A percentile compares a stretch with the other conserved stretches of the same genome.
phyloP scores from a whole-genome alignment of 2,329 filamentous ascomycete genomes.

The Xylariomycetidae sp. region DNA sequence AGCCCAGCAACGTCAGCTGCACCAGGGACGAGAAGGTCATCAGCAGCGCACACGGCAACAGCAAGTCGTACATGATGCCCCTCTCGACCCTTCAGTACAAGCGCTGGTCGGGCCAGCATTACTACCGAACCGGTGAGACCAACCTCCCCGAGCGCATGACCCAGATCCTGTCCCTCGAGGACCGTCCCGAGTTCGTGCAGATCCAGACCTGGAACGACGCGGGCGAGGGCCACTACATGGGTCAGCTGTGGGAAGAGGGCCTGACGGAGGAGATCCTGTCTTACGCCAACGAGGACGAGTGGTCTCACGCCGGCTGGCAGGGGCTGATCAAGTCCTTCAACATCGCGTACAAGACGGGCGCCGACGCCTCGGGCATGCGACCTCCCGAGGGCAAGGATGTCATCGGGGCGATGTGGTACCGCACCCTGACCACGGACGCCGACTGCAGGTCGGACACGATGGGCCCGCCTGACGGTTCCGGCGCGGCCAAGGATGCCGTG shows the following conservation, averaged over 20 bases:
- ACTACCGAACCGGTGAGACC: conserved; percentile 29
- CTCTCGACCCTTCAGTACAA: conserved; percentile 29
- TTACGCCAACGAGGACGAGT: conserved; percentile 25
- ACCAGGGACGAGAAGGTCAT: conserved; percentile 18
- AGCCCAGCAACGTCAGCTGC: conserved; percentile 21
- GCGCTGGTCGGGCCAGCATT: conserved; percentile 24
- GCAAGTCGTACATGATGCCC: conserved; percentile 32
- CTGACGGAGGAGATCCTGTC: conserved; percentile 20
- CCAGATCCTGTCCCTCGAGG: conserved; percentile 26
- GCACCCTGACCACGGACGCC: conserved; percentile 8
- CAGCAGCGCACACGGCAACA: conserved; percentile 14
- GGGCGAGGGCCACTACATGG: conserved; percentile 33
- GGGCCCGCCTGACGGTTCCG: conserved; percentile 17
- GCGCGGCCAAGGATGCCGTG: conserved; percentile 21
- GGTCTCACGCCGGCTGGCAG: conserved; percentile 29
- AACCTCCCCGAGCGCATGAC: conserved; percentile 31
- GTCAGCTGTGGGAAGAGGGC: conserved; percentile 27
- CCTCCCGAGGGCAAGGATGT: conserved; percentile 13
- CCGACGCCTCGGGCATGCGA: conserved; percentile 15
- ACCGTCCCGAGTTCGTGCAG: conserved; percentile 26
- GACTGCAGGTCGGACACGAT: conserved; percentile 11
- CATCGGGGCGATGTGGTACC: conserved; percentile 31
- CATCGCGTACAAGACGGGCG: conserved; percentile 26
- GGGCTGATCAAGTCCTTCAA: conserved; percentile 30
- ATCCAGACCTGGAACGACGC: conserved; percentile 33